Evolutionary conservation across 352 stramenopile genomes (phyloP), one percentile per base, ranked within the genome.

Genomic region (Phytophthora sp.): DNA sequence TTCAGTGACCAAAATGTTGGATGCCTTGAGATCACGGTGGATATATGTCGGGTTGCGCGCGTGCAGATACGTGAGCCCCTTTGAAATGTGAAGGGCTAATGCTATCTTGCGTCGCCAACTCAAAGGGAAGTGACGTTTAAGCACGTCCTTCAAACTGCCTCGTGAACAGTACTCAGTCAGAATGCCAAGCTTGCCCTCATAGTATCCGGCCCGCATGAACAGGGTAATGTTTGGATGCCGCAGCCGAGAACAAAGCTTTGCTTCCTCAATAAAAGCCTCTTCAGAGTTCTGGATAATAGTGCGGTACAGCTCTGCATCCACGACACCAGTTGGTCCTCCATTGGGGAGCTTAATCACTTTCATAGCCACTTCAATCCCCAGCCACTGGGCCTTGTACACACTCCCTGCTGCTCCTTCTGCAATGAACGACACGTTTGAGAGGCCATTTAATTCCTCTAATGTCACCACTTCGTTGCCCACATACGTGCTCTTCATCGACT

Each of bases 11-110:
- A 90, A 54, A 62, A 90, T 90, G 34, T 90, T 90, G 34, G 81
- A 90, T 24, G 74, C 74, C 65, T 90, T 90, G 32, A 90, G 76
- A 57, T 90, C 81, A 31, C 81, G 78, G 31, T 90, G 81, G 55
- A 90, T 90, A 44, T 90, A 90, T 34, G 81, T 90, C 55, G 81
- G 81, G 44, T 90, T 90, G 7, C 78, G 74, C 18, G 81, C 81
- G 45, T 90, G 81, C 20, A 90, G 69, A 24, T 90, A 90, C n/a
- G 79, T 88, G 8, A 90, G 44, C 11, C 81, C 81, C 49, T 88
- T 87, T 27, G 76, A 77, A 15, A 90, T 76, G 49, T 90, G 66
- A 18, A 87, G 58, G 18, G 81, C 81, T 11, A 90, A 38, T 11
- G 79, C 58, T 4, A 90, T 62, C 43, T 90, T 90, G 18, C 79